phyloP scores from a whole-genome alignment of 2,329 filamentous ascomycete genomes.

The Zalaria sp. region DNA sequence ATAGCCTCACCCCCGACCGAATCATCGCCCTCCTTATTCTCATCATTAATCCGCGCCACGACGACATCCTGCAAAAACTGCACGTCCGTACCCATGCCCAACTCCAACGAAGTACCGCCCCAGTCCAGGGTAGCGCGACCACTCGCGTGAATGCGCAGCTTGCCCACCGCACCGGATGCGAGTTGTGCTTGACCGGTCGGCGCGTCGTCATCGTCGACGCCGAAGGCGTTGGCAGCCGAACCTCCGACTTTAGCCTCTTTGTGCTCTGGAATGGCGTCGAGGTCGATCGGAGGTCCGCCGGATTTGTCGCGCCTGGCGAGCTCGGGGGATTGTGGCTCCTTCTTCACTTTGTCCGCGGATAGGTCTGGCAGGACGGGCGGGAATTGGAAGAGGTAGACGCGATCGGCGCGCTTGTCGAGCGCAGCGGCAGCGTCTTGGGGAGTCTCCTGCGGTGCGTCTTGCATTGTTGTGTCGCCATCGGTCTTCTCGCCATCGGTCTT shows the following conservation, averaged over 20 bases:
- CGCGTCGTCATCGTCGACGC: conserved; percentile 11
- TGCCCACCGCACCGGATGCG: conserved; percentile 43
- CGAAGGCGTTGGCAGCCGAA: background rate
- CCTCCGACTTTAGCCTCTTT: background rate
- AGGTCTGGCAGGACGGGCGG: conserved; percentile 48
- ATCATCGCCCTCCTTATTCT: conserved; percentile 12
- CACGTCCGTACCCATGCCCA: conserved; percentile 41
- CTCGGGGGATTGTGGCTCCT: conserved; percentile 7
- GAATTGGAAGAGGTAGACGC: conserved; percentile 50
- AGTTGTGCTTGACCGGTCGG: conserved; percentile 25
- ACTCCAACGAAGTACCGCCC: conserved; percentile 45
- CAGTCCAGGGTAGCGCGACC: conserved; percentile 48
- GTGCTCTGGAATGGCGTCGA: background rate
- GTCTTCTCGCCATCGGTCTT: conserved; percentile 17
- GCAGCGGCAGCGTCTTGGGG: background rate
- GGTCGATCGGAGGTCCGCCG: background rate
- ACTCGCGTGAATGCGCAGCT: conserved; percentile 46
- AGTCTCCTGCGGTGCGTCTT: conserved; percentile 8
- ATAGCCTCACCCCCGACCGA: conserved; percentile 28
- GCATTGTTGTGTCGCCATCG: conserved; percentile 30
- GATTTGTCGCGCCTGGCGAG: conserved; percentile 1
- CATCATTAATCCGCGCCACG: conserved; percentile 19
- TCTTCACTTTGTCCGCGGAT: conserved; percentile 15
- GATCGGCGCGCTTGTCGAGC: conserved; percentile 32
- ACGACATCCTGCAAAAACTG: conserved; percentile 48